Evolutionary conservation across 2,329 filamentous ascomycete genomes (phyloP).

Genomic region (Talaromyces marneffei): DNA sequence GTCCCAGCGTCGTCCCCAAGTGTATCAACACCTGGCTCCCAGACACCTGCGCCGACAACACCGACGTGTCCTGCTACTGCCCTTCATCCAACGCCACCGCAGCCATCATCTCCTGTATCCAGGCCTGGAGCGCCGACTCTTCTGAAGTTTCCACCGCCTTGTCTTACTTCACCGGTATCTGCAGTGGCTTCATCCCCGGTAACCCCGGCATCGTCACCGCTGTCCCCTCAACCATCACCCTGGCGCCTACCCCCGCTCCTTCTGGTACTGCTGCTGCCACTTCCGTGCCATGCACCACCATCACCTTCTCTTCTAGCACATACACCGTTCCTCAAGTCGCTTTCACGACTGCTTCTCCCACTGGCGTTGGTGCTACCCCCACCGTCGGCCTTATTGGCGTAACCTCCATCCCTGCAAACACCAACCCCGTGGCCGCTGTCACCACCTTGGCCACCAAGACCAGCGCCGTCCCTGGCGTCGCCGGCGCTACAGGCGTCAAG

Average conservation of each 20-base stretch:
- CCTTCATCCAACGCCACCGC: slow-evolving; percentile 67
- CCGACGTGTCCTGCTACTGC: slow-evolving; percentile 81
- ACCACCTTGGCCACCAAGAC: slow-evolving; percentile 10
- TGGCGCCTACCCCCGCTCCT: slow-evolving; percentile 43
- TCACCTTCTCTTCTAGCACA: slow-evolving; percentile 38
- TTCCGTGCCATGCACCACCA: slow-evolving; percentile 33
- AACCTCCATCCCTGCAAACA: slow-evolving; percentile 14
- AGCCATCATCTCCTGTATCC: slow-evolving; percentile 75
- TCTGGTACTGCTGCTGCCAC: slow-evolving; percentile 28
- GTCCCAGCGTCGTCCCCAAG: slow-evolving; percentile 70
- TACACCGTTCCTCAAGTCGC: slow-evolving; percentile 43
- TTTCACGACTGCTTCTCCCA: slow-evolving; percentile 32
- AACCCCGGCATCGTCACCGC: slow-evolving; percentile 85
- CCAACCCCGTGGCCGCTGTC: slow-evolving; percentile 16
- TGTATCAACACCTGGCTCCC: slow-evolving; percentile 88
- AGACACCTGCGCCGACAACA: slow-evolving; percentile 75
- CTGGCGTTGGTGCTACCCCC: slow-evolving; percentile 17
- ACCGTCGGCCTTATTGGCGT: slow-evolving; percentile 31
- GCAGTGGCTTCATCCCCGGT: slow-evolving; percentile 63
- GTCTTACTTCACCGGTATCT: slow-evolving; percentile 86
- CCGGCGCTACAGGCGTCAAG: background rate
- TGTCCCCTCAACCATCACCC: slow-evolving; percentile 57
- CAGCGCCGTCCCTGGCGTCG: slow-evolving; percentile 1
- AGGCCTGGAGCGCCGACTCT: slow-evolving; percentile 64
- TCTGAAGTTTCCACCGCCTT: slow-evolving; percentile 65